Evolutionary conservation across 305 asterid genomes (phyloP).

Genomic region (Fraxinus dipetala): DNA sequence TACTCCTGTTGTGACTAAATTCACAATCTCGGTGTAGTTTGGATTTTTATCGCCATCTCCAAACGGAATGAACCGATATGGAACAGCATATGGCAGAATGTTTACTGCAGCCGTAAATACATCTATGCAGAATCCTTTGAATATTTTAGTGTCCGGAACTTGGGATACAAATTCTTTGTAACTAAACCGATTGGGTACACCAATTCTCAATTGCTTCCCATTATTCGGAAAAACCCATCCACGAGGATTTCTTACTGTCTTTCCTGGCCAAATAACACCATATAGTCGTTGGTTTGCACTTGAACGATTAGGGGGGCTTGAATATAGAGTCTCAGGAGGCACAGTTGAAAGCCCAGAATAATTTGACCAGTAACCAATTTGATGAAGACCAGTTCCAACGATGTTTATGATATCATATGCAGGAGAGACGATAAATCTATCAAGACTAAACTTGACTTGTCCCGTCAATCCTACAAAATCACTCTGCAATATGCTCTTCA

Average conservation of each 20-base stretch:
- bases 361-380: constrained; percentile 51
- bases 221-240: constrained; percentile 56
- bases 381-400: constrained; percentile 43
- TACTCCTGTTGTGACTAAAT: constrained; percentile 38
- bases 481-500: constrained; percentile 34
- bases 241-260: constrained; percentile 37
- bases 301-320: constrained; percentile 34
- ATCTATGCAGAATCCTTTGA: constrained; percentile 50
- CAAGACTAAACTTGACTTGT: constrained; percentile 37
- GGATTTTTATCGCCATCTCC: constrained; percentile 47
- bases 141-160: constrained; percentile 33
- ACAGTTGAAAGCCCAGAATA: constrained; percentile 41
- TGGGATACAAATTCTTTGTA: constrained; percentile 44
- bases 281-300: constrained; percentile 30
- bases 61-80: constrained; percentile 38
- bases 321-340: constrained; percentile 42
- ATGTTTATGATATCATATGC: constrained; percentile 48
- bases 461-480: constrained; percentile 50
- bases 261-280: constrained; percentile 50
- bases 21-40: constrained; percentile 36
- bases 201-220: constrained; percentile 45
- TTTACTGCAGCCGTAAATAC: constrained; percentile 48
- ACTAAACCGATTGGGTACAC: constrained; percentile 45
- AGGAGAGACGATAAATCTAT: constrained; percentile 33
- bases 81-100: constrained; percentile 48